Evolutionary conservation across 1,284 basidiomycete species (phyloP), one percentile per base, ranked within the genome.

Genomic region (Marasmius fiardii): DNA sequence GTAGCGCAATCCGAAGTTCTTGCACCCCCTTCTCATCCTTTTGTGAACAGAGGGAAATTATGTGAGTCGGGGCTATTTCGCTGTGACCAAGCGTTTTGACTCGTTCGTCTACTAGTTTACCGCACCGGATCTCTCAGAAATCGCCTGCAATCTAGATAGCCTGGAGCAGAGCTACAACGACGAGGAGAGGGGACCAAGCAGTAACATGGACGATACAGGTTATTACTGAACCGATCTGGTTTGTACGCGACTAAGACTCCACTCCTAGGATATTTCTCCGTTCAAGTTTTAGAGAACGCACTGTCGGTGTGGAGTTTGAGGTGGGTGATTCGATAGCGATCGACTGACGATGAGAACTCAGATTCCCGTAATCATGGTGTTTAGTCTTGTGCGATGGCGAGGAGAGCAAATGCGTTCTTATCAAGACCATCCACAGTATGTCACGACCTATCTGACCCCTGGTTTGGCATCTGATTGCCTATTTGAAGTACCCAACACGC

Each of bases 131-230:
- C 82, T 98, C 1, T 92, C 93, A 2, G 81, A 85, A 57, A 85
- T 96, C 61, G 95, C 92, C 0, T 76, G 75, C 47, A 75, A 79
- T 64, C 74, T 90, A 20, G 90, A 93, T 67, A 65, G 67, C 6
- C 72, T 90, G 10, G 88, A 89, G 64, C 78, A 79, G 64, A 77
- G 76, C 57, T 81, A 85, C 56, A 72, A 82, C 55, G 74, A 80
- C 41, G 74, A 72, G 50, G 76, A 73, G 57, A 74, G 68, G 1
- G 68, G 67, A 68, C 71, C 71, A 3, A 91, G 83, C 66, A 82
- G 80, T 52, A 95, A 96, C 67, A 93, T 93, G 88, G 93, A 95
- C 63, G 93, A 95, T 67, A 91, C 91, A 44, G 90, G 87, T 83
- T 60, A n/a, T 72, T 51, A 7, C 55, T 39, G 34, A n/a, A 34